These are phyloP conservation scores for Hypoxylon fragiforme DNA, from an alignment of 495 filamentous ascomycete species.

Conservation along the genomic window DNA sequence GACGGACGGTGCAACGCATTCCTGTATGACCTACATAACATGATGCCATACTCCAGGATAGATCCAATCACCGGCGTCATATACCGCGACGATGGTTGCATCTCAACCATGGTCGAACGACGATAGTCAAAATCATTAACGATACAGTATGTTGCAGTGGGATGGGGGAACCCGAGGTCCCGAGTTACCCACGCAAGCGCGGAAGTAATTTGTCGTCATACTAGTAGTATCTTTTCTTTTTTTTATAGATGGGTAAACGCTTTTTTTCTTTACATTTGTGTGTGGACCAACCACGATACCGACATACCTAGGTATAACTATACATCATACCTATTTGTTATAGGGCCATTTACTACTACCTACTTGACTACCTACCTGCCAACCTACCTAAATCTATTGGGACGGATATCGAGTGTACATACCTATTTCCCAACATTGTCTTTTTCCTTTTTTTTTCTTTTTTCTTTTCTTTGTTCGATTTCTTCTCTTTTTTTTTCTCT, in stretches of 20 bases:
- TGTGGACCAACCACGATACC: too few relatives aligned
- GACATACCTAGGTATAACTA: too few relatives aligned
- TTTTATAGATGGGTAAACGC: too few relatives aligned
- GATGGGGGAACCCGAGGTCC: conserved; percentile 28
- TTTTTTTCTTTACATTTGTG: too few relatives aligned
- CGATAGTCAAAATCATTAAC: conserved; percentile 23
- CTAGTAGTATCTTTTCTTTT: conserved; percentile 1
- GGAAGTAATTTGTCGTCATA: too few relatives aligned
- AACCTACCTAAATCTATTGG: conserved; percentile 4
- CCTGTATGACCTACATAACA: conserved; percentile 38
- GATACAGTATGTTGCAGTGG: conserved; percentile 25
- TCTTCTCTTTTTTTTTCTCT: conserved; percentile 3
- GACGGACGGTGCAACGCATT: conserved; percentile 29
- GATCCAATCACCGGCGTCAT: conserved; percentile 20
- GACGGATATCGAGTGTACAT: conserved; percentile 10
- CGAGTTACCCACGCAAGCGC: too few relatives aligned
- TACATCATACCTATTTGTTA: too few relatives aligned
- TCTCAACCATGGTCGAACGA: conserved; percentile 25
- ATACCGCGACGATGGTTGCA: conserved; percentile 26
- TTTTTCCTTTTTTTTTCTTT: too few relatives aligned
- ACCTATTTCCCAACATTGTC: too few relatives aligned
- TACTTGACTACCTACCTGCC: neutral
- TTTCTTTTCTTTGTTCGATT: conserved; percentile 3
- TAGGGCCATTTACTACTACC: neutral
- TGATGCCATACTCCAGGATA: conserved; percentile 28